Conservation (phyloP, 73 alveolate species). For the Paraurostyla sp. region DNA sequence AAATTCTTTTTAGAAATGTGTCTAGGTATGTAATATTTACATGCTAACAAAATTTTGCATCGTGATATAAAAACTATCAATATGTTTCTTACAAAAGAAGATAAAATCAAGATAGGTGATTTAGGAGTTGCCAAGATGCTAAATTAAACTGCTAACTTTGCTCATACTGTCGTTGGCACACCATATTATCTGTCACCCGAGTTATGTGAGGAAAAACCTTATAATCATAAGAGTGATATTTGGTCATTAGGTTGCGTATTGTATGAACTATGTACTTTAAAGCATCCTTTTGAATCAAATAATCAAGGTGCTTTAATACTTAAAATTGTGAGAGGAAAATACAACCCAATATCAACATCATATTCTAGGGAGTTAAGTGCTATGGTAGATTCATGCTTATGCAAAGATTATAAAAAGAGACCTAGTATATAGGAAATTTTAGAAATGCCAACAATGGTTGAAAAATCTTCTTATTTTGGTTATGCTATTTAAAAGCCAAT, state of each 20-base stretch:
- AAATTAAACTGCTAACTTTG: conserved; percentile 73
- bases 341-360: conserved; percentile 89
- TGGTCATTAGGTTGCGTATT: conserved; percentile 99
- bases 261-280: conserved; percentile 98
- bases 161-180: conserved; percentile 89
- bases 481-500: not conserved
- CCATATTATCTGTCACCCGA: conserved; percentile 91
- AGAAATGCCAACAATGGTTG: conserved; percentile 65
- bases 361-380: conserved; percentile 85
- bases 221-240: conserved; percentile 87
- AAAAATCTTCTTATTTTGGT: conserved; percentile 53
- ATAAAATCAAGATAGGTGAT: conserved; percentile 79
- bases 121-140: conserved; percentile 85
- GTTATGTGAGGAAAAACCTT: conserved; percentile 90
- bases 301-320: conserved; percentile 96
- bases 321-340: conserved; percentile 96
- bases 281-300: conserved; percentile 97
- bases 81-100: conserved; percentile 72
- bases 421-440: conserved; percentile 90
- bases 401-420: conserved; percentile 90
- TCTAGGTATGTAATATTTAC: conserved; percentile 88
- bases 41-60: conserved; percentile 80
- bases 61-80: conserved; percentile 84
- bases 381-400: conserved; percentile 89
- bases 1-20: conserved; percentile 88